Base-by-base conservation (phyloP, 306 rosid genomes). In the Casuarina glauca region DNA sequence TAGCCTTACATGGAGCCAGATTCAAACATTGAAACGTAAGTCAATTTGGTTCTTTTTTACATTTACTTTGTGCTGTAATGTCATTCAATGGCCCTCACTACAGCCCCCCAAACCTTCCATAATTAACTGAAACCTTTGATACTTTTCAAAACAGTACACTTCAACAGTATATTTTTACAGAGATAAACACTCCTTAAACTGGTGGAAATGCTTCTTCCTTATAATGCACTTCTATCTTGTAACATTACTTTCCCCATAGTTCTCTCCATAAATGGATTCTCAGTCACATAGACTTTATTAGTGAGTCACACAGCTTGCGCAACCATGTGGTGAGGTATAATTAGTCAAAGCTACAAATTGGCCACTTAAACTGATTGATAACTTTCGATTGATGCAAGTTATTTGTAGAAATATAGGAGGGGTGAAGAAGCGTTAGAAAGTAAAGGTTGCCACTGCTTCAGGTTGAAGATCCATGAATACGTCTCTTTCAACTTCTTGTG, bases 11-110 rank as follows among this genome's bases (percentile, higher is more conserved):
- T 92, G 96, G 97, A 19, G 41, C 66, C 82, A 92, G 44, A 92
- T 95, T 78, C 85, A 82, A 78, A 15, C 17, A 61, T 86, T 95
- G 84, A 72, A 51, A 36, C 89, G 98, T 95, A 86, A 88, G 98
- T 89, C 74, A 80, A 69, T 57, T 48, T 36, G 26, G 55, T 72
- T 85, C 45, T 70, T 75, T 53, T 49, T 79, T 84, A 53, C 74
- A 20, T 20, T 82, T 74, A 9, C 76, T 74, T 53, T 16, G 4
- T 36, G 48, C 74, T 76, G 46, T 38, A 41, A 49, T 63, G 11
- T 5, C 61, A 45, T 76, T 81, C 54, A 26, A 43, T 67, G 36
- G 58, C 54, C 55, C 71, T 70, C 66, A 55, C 32, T 11, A 15
- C 36, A 5, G 38, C 36, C 26, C 64, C 13, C 64, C 3, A 9